Evolutionary conservation across 2,329 filamentous ascomycete genomes (phyloP).

Genomic region (Aspergillus niger): DNA sequence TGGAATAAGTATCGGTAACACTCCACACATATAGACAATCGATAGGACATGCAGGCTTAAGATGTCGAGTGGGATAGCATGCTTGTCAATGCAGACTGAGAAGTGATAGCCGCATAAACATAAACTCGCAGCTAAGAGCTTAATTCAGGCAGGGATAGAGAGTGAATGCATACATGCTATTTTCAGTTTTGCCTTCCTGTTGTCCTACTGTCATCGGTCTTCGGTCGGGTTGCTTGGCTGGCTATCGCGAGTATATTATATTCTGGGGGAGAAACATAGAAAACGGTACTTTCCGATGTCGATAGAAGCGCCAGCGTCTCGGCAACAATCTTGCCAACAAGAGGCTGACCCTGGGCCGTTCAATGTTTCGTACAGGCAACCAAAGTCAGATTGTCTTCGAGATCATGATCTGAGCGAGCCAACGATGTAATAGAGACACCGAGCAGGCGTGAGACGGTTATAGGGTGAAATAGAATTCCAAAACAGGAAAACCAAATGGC

Average conservation of each 20-base stretch:
- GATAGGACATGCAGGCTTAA: slow-evolving; percentile 12
- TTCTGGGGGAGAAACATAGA: no score
- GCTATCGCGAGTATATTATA: not conserved
- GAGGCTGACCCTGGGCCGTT: not conserved
- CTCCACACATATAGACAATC: slow-evolving; percentile 14
- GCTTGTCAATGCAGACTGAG: slow-evolving; percentile 21
- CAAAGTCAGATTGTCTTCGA: not conserved
- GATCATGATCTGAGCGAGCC: slow-evolving; percentile 1
- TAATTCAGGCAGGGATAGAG: not conserved
- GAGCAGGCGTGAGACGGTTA: not conserved
- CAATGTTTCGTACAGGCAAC: slow-evolving; percentile 1
- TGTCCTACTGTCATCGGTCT: not conserved
- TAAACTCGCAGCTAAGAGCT: slow-evolving; percentile 12
- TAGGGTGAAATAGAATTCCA: not conserved
- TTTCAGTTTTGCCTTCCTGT: not conserved
- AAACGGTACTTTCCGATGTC: not conserved
- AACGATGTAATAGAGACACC: not conserved
- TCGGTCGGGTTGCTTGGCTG: not conserved
- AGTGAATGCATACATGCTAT: slow-evolving; percentile 6
- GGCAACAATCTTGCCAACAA: not conserved
- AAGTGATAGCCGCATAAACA: slow-evolving; percentile 19
- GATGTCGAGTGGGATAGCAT: slow-evolving; percentile 22
- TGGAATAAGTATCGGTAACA: not conserved
- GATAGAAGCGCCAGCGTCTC: not conserved
- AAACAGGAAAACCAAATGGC: not conserved